Evolutionary conservation across 331 rosid genomes (phyloP), one percentile per base, ranked within the genome.

Genomic region (Ulmus americana): DNA sequence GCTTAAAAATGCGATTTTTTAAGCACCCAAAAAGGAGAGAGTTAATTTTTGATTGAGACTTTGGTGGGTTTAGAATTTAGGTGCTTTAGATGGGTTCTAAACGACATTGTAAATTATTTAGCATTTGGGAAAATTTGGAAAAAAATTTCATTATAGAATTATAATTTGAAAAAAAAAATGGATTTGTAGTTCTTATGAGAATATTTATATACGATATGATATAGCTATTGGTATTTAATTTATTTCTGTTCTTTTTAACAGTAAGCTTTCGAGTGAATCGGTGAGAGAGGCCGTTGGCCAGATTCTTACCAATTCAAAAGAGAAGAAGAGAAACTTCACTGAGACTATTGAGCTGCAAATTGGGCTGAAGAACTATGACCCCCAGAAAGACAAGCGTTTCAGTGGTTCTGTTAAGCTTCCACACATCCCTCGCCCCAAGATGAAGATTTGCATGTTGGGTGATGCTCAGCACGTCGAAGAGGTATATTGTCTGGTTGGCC

Each of bases 181-280:
- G 14, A 46, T 46, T 28, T 28, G 13, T 46, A 9, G 10, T 46
- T 46, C 13, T 46, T 46, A 5, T 28, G 35, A 28, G 51, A n/a
- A 10, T 46, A 1, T 46, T 46, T 48, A 11, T 48, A 4, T 48
- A 10, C 14, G n/a, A n/a, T 46, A 12, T 6, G 14, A 1, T 55
- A 0, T 55, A 11, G 0, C 6, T 28, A 41, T 44, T 18, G 2
- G 4, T 68, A 18, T 5, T 28, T n/a, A 14, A 10, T 45, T 44
- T 40, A 10, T 42, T 67, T 1, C 0, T 41, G 1, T 51, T 14
- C 39, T 62, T 9, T 18, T 51, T 5, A 52, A 39, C 74, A 87
- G 95, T 72, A 90, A 90, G 83, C 88, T 90, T 58, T 83, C 74
- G 41, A 87, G 94, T 72, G 97, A 90, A 5, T 86, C 83, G 1